Percentiles rank a stretch among this genome's conserved stretches.
phyloP scores from a whole-genome alignment of 2,329 filamentous ascomycete genomes.

The Scedosporium boydii region DNA sequence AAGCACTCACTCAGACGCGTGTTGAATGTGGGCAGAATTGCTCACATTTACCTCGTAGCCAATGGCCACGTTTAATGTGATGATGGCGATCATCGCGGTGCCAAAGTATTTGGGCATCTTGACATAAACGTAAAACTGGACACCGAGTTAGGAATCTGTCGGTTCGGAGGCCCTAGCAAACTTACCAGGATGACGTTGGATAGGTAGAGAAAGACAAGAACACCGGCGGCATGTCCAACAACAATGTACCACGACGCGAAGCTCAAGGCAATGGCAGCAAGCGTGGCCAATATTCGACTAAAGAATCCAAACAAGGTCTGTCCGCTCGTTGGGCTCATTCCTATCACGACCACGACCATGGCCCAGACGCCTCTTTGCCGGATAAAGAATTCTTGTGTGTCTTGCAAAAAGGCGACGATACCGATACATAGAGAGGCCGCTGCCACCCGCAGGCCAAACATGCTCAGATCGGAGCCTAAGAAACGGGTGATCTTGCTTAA shows the following conservation, averaged over 20 bases:
- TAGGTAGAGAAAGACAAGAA: conserved; percentile 1
- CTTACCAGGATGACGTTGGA: conserved; percentile 1
- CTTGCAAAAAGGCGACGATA: not conserved
- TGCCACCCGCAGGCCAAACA: conserved; percentile 1
- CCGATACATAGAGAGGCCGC: conserved; percentile 3
- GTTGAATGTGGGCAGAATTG: not conserved
- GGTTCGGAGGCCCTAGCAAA: not conserved
- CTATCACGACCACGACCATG: conserved; percentile 4
- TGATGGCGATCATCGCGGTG: conserved; percentile 3
- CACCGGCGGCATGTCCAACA: not conserved
- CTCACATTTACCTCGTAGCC: conserved; percentile 8
- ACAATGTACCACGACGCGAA: conserved; percentile 3
- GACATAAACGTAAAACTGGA: conserved; percentile 5
- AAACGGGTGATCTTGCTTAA: not conserved
- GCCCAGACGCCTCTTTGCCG: conserved; percentile 1
- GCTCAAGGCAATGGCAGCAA: not conserved
- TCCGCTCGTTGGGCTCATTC: conserved; percentile 4
- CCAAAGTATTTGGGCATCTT: conserved; percentile 6
- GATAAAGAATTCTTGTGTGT: conserved; percentile 2
- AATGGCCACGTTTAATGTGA: conserved; percentile 4
- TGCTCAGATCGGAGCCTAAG: conserved; percentile 2
- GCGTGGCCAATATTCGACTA: not conserved
- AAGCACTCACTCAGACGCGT: not conserved
- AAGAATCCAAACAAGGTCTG: conserved; percentile 3
- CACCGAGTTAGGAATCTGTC: not conserved